These are phyloP conservation scores for Chytriomyces sp. DNA, from an alignment of 192 early-diverging fungal species.

Conservation along the genomic window DNA sequence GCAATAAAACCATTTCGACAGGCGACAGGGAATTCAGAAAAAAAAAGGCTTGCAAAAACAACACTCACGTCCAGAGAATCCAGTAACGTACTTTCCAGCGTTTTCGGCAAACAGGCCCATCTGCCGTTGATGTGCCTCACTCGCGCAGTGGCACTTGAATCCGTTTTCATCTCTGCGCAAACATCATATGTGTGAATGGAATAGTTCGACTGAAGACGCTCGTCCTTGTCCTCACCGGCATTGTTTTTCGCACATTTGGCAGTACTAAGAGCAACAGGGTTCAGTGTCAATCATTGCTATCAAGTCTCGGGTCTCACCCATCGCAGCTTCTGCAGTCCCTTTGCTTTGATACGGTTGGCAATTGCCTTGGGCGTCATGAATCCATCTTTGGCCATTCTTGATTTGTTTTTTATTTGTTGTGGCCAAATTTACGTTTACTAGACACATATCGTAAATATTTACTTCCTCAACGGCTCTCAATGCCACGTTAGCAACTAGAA, in stretches of 20 bases:
- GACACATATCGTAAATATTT: conserved; percentile 2
- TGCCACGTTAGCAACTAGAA: conserved; percentile 14
- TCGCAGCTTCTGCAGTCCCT: conserved; percentile 85
- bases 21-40: not conserved
- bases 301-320: conserved; percentile 46
- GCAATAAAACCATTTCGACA: not conserved
- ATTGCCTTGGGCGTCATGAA: conserved; percentile 85
- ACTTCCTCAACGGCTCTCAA: conserved; percentile 22
- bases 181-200: conserved; percentile 20
- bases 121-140: conserved; percentile 89
- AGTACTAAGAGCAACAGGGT: conserved; percentile 56
- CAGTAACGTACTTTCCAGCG: conserved; percentile 65
- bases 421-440: not conserved
- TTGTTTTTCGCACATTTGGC: conserved; percentile 85
- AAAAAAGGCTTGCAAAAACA: not conserved
- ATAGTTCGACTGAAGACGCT: not conserved
- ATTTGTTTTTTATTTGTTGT: not conserved
- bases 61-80: conserved; percentile 22
- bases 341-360: conserved; percentile 90
- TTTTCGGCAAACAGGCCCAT: conserved; percentile 87
- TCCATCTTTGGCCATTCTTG: not conserved
- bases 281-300: not conserved
- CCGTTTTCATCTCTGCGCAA: conserved; percentile 93
- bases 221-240: conserved; percentile 1
- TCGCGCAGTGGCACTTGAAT: conserved; percentile 90